Percentiles rank a stretch among this genome's conserved stretches.
phyloP scores from a whole-genome alignment of 306 rosid genomes.

The Rosa lucieae region DNA sequence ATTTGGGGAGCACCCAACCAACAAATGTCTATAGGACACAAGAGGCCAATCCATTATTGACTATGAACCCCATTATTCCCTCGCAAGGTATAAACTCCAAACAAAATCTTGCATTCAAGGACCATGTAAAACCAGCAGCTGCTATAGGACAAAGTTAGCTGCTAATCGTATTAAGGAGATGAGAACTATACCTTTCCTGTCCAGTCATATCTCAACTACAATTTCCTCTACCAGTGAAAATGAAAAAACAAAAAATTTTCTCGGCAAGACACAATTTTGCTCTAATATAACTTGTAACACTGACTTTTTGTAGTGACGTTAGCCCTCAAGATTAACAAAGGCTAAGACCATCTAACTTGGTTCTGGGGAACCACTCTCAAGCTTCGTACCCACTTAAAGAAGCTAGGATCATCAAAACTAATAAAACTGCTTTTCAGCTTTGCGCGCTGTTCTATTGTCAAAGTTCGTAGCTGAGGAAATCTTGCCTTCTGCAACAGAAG shows the following conservation, averaged over 20 bases:
- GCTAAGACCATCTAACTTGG: slow-evolving; percentile 42
- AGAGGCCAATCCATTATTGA: too few species aligned
- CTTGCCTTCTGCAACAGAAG: slow-evolving; percentile 71
- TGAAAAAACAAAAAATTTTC: background rate
- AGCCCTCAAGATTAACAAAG: slow-evolving; percentile 1
- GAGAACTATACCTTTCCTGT: slow-evolving; percentile 15
- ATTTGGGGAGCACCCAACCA: too few species aligned
- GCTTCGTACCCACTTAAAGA: slow-evolving; percentile 88
- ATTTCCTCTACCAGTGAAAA: slow-evolving; percentile 7
- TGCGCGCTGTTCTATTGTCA: slow-evolving; percentile 72
- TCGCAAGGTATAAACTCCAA: too few species aligned
- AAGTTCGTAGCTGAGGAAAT: slow-evolving; percentile 74
- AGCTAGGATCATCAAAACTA: slow-evolving; percentile 93
- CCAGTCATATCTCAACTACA: background rate
- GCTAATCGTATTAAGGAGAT: background rate
- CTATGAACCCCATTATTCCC: too few species aligned
- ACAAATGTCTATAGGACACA: too few species aligned
- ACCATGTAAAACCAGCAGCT: background rate
- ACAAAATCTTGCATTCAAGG: background rate
- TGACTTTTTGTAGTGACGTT: background rate
- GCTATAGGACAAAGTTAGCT: background rate
- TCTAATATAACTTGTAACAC: background rate
- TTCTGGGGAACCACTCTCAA: slow-evolving; percentile 80
- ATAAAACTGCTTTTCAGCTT: slow-evolving; percentile 91
- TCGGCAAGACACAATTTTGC: slow-evolving; percentile 10